These are phyloP conservation scores for Candida sanyaensis DNA, from an alignment of 1,139 yeast species.

Conservation along the genomic window DNA sequence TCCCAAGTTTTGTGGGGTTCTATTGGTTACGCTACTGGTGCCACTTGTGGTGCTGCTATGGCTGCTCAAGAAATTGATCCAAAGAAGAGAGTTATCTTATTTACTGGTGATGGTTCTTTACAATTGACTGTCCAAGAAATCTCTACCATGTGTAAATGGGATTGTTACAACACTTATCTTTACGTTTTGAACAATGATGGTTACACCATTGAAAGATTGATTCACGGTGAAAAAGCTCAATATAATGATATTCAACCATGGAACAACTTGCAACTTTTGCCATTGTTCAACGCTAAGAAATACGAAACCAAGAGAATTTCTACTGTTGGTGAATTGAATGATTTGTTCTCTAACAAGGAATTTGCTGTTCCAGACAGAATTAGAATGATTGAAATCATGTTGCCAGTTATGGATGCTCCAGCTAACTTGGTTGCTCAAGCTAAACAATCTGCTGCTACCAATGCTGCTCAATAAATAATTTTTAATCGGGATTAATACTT, in stretches of 20 bases:
- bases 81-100: slow-evolving; percentile 70
- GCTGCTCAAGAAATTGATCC: slow-evolving; percentile 79
- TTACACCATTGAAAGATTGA: slow-evolving; percentile 86
- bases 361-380: slow-evolving; percentile 67
- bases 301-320: slow-evolving; percentile 57
- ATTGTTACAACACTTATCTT: slow-evolving; percentile 68
- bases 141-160: slow-evolving; percentile 81
- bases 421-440: slow-evolving; percentile 68
- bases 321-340: slow-evolving; percentile 69
- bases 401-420: slow-evolving; percentile 87
- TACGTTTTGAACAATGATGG: slow-evolving; percentile 86
- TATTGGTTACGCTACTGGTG: slow-evolving; percentile 86
- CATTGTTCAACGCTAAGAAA: slow-evolving; percentile 70
- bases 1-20: slow-evolving; percentile 93
- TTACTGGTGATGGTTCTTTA: slow-evolving; percentile 89
- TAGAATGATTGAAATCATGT: slow-evolving; percentile 79
- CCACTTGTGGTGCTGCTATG: slow-evolving; percentile 81
- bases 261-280: slow-evolving; percentile 71
- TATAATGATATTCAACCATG: slow-evolving; percentile 85
- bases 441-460: slow-evolving; percentile 70
- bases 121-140: slow-evolving; percentile 89
- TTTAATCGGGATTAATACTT: not conserved
- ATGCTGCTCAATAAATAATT: slow-evolving; percentile 29
- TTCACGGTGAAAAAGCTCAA: slow-evolving; percentile 75
- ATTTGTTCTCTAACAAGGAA: slow-evolving; percentile 51